Evolutionary conservation across 148 eudicot genomes (phyloP).

Genomic region (Dianthus caryophyllus): DNA sequence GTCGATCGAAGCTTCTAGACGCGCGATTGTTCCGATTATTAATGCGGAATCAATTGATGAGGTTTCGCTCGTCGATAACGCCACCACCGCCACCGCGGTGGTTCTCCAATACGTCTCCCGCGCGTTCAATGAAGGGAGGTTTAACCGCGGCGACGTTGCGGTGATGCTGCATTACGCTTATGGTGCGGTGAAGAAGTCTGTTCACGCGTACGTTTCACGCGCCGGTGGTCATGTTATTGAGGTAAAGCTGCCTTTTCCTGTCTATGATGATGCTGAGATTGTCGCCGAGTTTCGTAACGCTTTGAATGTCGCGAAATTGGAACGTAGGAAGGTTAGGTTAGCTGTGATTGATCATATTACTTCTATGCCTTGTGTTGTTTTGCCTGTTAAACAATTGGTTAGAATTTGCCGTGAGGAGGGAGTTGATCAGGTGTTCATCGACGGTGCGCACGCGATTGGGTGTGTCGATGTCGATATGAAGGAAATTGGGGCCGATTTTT

Average conservation of each 20-base stretch:
- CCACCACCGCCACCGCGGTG: slow-evolving; percentile 90
- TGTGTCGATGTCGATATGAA: slow-evolving; percentile 55
- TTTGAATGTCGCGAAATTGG: slow-evolving; percentile 46
- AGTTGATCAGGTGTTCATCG: slow-evolving; percentile 73
- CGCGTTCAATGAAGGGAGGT: slow-evolving; percentile 45
- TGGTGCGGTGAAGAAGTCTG: slow-evolving; percentile 79
- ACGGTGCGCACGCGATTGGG: slow-evolving; percentile 87
- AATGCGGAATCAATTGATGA: slow-evolving; percentile 70
- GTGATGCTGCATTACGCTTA: slow-evolving; percentile 82
- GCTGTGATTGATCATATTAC: slow-evolving; percentile 96
- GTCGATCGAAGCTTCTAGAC: slow-evolving; percentile 49
- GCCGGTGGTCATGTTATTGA: slow-evolving; percentile 83
- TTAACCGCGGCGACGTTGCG: slow-evolving; percentile 51
- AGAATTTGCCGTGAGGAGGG: slow-evolving; percentile 73
- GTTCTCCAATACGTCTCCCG: slow-evolving; percentile 67
- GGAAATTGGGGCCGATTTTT: slow-evolving; percentile 86
- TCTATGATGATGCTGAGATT: slow-evolving; percentile 46
- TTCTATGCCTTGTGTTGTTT: slow-evolving; percentile 78
- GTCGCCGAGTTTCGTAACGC: slow-evolving; percentile 57
- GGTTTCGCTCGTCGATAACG: slow-evolving; percentile 83
- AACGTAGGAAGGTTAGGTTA: slow-evolving; percentile 56
- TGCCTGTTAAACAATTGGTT: slow-evolving; percentile 77
- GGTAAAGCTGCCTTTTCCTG: slow-evolving; percentile 77
- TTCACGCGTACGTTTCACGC: slow-evolving; percentile 68
- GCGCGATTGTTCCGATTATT: slow-evolving; percentile 46